Conservation (phyloP, 106 monocot species). For the Dioscorea zingiberensis region DNA sequence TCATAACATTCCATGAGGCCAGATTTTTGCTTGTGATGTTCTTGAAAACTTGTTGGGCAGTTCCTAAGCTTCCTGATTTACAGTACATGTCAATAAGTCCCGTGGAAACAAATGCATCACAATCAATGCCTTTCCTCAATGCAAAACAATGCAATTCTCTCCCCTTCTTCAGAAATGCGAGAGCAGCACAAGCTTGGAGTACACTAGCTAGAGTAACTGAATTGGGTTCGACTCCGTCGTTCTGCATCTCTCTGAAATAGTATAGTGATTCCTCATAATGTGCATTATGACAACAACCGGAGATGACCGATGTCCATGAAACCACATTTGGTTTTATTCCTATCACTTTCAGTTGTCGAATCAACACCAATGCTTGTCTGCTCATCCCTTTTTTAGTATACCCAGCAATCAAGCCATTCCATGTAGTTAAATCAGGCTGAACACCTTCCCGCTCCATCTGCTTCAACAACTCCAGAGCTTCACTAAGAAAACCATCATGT, state of each 20-base stretch:
- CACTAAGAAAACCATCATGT: conserved; percentile 23
- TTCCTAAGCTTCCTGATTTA: conserved; percentile 35
- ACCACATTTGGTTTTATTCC: conserved; percentile 50
- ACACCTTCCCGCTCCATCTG: conserved; percentile 42
- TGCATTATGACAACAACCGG: conserved; percentile 51
- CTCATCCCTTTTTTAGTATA: conserved; percentile 38
- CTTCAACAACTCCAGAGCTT: conserved; percentile 40
- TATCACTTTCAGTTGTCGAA: conserved; percentile 25
- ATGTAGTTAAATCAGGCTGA: conserved; percentile 46
- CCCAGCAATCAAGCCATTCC: conserved; percentile 57
- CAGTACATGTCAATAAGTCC: conserved; percentile 57
- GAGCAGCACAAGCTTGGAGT: conserved; percentile 44
- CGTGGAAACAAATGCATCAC: conserved; percentile 38
- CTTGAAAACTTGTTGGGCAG: conserved; percentile 19
- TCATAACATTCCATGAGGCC: conserved; percentile 44
- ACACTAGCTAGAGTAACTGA: conserved; percentile 29
- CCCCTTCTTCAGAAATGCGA: conserved; percentile 37
- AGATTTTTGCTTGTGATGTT: conserved; percentile 24
- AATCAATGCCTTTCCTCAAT: conserved; percentile 24
- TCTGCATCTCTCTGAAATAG: conserved; percentile 39
- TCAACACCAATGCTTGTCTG: conserved; percentile 34
- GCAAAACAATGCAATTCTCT: conserved; percentile 45
- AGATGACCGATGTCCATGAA: conserved; percentile 65
- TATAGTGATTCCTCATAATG: conserved; percentile 28
- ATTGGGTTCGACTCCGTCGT: conserved; percentile 36